These are phyloP conservation scores for Aschersonia sp. DNA, from an alignment of 2,329 filamentous ascomycete species.

Conservation along the genomic window DNA sequence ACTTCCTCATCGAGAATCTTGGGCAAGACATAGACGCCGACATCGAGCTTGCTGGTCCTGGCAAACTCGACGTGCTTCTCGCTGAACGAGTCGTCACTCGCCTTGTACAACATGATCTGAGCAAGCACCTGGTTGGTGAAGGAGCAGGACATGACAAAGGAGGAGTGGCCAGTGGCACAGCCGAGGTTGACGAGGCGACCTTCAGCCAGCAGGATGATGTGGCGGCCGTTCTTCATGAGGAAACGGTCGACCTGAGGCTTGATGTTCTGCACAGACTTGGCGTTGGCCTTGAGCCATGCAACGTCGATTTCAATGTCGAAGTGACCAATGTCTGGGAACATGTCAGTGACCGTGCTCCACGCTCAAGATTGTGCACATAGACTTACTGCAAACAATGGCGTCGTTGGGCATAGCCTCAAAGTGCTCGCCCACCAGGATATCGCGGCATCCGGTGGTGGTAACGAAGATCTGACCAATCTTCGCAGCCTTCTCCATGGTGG, in stretches of 20 bases:
- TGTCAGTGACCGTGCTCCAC: background rate
- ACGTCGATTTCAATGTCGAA: slow-evolving; percentile 99
- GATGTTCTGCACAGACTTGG: slow-evolving; percentile 89
- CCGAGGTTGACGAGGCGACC: slow-evolving; percentile 98
- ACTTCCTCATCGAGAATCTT: slow-evolving; percentile 99
- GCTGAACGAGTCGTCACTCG: slow-evolving; percentile 70
- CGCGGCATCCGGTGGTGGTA: slow-evolving; percentile 97
- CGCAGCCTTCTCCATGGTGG: slow-evolving; percentile 95
- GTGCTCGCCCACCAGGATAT: slow-evolving; percentile 84
- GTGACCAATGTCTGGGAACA: slow-evolving; percentile 69
- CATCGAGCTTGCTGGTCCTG: slow-evolving; percentile 75
- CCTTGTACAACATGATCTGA: slow-evolving; percentile 97
- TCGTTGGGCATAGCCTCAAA: slow-evolving; percentile 95
- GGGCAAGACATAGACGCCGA: slow-evolving; percentile 79
- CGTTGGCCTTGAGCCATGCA: slow-evolving; percentile 97
- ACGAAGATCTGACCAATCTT: slow-evolving; percentile 90
- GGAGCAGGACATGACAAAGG: slow-evolving; percentile 99
- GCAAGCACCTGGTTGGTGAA: slow-evolving; percentile 99
- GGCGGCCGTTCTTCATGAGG: slow-evolving; percentile 81
- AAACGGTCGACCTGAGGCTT: slow-evolving; percentile 99
- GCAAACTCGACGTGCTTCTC: slow-evolving; percentile 95
- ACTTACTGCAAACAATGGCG: slow-evolving; percentile 89
- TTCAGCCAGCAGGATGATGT: slow-evolving; percentile 98
- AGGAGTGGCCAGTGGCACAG: slow-evolving; percentile 97
- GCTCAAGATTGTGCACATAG: background rate